Evolutionary conservation across 352 stramenopile genomes (phyloP).

Genomic region (Pythium angustatum): DNA sequence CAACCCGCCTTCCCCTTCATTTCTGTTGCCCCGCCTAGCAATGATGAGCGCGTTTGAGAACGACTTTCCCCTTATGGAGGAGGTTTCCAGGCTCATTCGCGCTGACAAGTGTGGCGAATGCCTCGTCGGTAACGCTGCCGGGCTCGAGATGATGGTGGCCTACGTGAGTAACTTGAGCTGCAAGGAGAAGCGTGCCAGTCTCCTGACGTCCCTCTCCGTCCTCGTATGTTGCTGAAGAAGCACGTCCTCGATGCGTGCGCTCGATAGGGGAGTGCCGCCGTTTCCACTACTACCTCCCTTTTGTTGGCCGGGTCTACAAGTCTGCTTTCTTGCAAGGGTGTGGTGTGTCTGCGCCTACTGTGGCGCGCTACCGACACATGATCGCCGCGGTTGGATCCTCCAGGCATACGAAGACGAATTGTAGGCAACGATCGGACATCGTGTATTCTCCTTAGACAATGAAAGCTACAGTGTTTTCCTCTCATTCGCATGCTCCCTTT

Average conservation of each 20-base stretch:
- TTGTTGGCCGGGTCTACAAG: constrained; percentile 17
- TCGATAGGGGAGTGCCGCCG: constrained; percentile 1
- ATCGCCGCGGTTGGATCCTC: background rate
- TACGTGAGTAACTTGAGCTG: background rate
- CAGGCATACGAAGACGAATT: background rate
- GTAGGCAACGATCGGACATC: background rate
- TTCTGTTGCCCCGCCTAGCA: too few species aligned
- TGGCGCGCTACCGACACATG: constrained; percentile 9
- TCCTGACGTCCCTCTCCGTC: constrained; percentile 8
- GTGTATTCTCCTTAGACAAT: too few species aligned
- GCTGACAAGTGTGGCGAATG: background rate
- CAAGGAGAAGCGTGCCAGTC: background rate
- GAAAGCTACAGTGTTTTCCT: too few species aligned
- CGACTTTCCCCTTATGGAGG: too few species aligned
- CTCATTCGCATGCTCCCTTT: too few species aligned
- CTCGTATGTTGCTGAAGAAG: background rate
- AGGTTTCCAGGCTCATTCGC: constrained; percentile 1
- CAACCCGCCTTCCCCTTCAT: too few species aligned
- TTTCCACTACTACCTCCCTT: constrained; percentile 20
- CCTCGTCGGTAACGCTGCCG: constrained; percentile 1
- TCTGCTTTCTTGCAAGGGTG: constrained; percentile 5
- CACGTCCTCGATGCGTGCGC: constrained; percentile 1
- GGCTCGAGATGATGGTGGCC: constrained; percentile 6
- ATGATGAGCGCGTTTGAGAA: too few species aligned
- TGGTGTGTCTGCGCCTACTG: constrained; percentile 3